Percentiles rank a stretch among this genome's conserved stretches.
phyloP scores from a whole-genome alignment of 306 rosid genomes.

The Clitoria ternatea region DNA sequence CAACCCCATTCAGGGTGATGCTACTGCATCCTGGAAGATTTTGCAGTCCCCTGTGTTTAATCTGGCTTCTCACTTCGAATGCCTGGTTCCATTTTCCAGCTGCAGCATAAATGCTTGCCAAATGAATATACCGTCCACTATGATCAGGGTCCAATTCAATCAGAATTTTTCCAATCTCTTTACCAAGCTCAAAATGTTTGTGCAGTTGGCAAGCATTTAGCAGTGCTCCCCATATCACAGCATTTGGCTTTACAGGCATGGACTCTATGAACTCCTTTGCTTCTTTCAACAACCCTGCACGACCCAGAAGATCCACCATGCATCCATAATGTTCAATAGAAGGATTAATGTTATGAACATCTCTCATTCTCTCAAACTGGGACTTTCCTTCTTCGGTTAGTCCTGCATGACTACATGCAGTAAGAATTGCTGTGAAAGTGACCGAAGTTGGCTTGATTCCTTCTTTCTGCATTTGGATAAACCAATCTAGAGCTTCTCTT shows the following conservation, averaged over 20 bases:
- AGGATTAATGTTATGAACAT: slow-evolving; percentile 38
- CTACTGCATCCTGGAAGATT: slow-evolving; percentile 51
- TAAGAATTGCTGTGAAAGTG: slow-evolving; percentile 49
- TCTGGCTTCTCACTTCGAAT: slow-evolving; percentile 42
- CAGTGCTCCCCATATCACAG: slow-evolving; percentile 57
- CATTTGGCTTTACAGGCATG: slow-evolving; percentile 55
- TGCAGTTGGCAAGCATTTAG: slow-evolving; percentile 49
- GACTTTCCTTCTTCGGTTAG: slow-evolving; percentile 46
- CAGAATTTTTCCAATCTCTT: slow-evolving; percentile 43
- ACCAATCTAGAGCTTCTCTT: slow-evolving; percentile 53
- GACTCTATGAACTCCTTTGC: slow-evolving; percentile 45
- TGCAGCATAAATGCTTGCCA: slow-evolving; percentile 49
- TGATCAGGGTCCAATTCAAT: slow-evolving; percentile 47
- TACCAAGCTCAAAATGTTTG: slow-evolving; percentile 45
- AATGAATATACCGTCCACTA: slow-evolving; percentile 47
- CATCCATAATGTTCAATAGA: slow-evolving; percentile 54
- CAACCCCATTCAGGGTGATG: slow-evolving; percentile 46
- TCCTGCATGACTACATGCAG: slow-evolving; percentile 61
- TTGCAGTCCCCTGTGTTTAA: slow-evolving; percentile 36
- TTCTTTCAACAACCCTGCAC: slow-evolving; percentile 49
- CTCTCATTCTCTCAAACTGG: slow-evolving; percentile 36
- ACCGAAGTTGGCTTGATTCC: slow-evolving; percentile 43
- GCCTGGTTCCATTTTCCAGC: slow-evolving; percentile 53
- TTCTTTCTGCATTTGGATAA: slow-evolving; percentile 38
- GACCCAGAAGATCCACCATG: slow-evolving; percentile 60